A percentile compares a stretch with the other conserved stretches of the same genome.
Evolutionary conservation across 164 flowering plant species (phyloP).

Genomic region (Macadamia integrifolia): DNA sequence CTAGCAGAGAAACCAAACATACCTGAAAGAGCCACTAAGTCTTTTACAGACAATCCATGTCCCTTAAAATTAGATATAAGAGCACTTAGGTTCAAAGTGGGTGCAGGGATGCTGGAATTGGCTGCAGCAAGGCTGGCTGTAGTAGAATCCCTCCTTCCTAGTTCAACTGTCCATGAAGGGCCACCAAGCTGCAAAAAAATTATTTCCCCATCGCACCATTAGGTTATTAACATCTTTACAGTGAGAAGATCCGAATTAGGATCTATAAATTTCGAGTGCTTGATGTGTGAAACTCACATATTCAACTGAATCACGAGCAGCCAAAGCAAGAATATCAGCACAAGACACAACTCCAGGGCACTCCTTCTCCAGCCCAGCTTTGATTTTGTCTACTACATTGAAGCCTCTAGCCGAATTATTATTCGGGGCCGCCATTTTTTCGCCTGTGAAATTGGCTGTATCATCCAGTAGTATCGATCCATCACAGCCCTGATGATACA

Average conservation of each 20-base stretch:
- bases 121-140: conserved; percentile 21
- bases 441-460: conserved; percentile 21
- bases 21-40: conserved; percentile 28
- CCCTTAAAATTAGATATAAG: conserved; percentile 13
- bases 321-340: conserved; percentile 40
- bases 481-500: conserved; percentile 31
- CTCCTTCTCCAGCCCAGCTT: conserved; percentile 25
- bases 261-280: neutral
- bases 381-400: conserved; percentile 33
- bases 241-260: neutral
- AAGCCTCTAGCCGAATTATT: conserved; percentile 30
- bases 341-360: conserved; percentile 43
- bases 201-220: too few species aligned
- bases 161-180: conserved; percentile 20
- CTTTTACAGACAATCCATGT: conserved; percentile 11
- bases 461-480: conserved; percentile 37
- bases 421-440: conserved; percentile 31
- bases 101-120: conserved; percentile 16
- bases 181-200: conserved; percentile 22
- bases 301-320: conserved; percentile 34
- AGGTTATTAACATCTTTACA: neutral
- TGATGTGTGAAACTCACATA: conserved; percentile 3
- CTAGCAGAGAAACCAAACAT: neutral
- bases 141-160: conserved; percentile 32
- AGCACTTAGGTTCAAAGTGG: conserved; percentile 10